Percentiles rank a stretch among this genome's conserved stretches.
phyloP scores from a whole-genome alignment of 805 yeast genomes.

The Wickerhamiella qilinensis region DNA sequence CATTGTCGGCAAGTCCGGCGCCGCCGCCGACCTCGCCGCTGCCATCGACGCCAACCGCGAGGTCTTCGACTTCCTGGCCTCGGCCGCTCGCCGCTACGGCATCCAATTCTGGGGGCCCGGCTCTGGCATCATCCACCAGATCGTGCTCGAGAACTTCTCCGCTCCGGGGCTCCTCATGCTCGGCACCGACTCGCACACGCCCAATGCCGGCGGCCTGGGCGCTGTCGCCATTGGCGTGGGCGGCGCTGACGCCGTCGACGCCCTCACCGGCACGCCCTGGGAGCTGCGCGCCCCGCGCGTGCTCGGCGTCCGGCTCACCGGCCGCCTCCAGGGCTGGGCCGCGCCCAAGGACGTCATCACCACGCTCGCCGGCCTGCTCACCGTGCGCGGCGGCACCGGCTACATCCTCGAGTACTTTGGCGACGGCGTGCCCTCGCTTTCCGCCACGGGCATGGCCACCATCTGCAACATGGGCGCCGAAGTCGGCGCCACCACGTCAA shows the following conservation, averaged over 20 bases:
- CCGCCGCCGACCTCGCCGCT: conserved; percentile 59
- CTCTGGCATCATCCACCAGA: conserved; percentile 96
- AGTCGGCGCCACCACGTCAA: conserved; percentile 96
- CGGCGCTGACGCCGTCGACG: conserved; percentile 99
- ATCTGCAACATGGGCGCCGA: conserved; percentile 99
- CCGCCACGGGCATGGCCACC: conserved; percentile 99
- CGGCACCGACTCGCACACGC: conserved; percentile 98
- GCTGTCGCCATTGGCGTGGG: conserved; percentile 99
- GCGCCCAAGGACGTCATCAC: conserved; percentile 96
- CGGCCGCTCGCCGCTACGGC: conserved; percentile 88
- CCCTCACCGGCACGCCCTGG: conserved; percentile 94
- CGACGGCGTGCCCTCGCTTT: conserved; percentile 72
- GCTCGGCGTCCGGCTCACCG: conserved; percentile 86
- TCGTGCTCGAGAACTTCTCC: conserved; percentile 89
- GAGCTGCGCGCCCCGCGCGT: conserved; percentile 95
- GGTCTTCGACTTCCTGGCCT: conserved; percentile 84
- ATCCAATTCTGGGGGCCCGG: conserved; percentile 99
- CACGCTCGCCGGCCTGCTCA: conserved; percentile 75
- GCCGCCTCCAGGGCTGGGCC: conserved; percentile 81
- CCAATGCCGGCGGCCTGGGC: conserved; percentile 98
- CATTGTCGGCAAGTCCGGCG: conserved; percentile 93
- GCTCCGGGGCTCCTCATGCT: conserved; percentile 95
- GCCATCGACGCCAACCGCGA: conserved; percentile 82
- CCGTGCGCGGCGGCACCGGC: conserved; percentile 98
- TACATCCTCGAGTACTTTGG: conserved; percentile 93